Evolutionary conservation across 345 rosid species (phyloP).

Genomic region (Draba incana): DNA sequence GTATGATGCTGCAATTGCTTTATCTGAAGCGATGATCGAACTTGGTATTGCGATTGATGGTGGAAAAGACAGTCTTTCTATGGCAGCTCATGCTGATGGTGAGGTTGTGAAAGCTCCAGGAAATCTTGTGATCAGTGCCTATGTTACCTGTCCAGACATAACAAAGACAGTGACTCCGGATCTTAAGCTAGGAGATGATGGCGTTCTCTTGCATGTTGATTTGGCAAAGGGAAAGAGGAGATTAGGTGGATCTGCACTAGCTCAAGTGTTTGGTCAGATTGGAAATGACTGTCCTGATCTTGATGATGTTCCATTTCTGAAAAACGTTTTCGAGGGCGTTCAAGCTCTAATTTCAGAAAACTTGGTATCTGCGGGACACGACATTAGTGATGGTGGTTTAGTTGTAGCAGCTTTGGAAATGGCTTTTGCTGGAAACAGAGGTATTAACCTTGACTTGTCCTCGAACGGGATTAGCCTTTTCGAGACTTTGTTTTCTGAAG

Average conservation of each 20-base stretch:
- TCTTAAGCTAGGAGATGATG: conserved; percentile 73
- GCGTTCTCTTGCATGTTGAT: conserved; percentile 78
- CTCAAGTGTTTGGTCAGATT: conserved; percentile 82
- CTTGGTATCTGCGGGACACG: conserved; percentile 86
- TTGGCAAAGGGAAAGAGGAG: conserved; percentile 82
- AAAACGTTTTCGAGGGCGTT: conserved; percentile 68
- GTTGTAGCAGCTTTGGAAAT: conserved; percentile 75
- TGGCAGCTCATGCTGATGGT: conserved; percentile 82
- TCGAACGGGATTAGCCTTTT: conserved; percentile 68
- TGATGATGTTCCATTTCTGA: conserved; percentile 75
- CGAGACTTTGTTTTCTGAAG: conserved; percentile 84
- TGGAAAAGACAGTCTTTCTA: conserved; percentile 93
- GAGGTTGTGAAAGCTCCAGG: conserved; percentile 98
- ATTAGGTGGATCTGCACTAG: conserved; percentile 90
- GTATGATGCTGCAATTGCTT: conserved; percentile 88
- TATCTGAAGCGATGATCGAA: conserved; percentile 86
- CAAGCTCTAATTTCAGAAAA: conserved; percentile 68
- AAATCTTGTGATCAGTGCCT: conserved; percentile 85
- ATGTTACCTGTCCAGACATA: conserved; percentile 85
- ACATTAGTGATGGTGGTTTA: conserved; percentile 95
- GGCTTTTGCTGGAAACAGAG: conserved; percentile 94
- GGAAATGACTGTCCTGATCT: conserved; percentile 90
- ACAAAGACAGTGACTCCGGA: conserved; percentile 93
- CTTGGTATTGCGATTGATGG: conserved; percentile 97
- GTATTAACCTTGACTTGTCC: conserved; percentile 57